Base-by-base conservation (phyloP, 2,329 filamentous ascomycete genomes). In the Periglandula ipomoeae region DNA sequence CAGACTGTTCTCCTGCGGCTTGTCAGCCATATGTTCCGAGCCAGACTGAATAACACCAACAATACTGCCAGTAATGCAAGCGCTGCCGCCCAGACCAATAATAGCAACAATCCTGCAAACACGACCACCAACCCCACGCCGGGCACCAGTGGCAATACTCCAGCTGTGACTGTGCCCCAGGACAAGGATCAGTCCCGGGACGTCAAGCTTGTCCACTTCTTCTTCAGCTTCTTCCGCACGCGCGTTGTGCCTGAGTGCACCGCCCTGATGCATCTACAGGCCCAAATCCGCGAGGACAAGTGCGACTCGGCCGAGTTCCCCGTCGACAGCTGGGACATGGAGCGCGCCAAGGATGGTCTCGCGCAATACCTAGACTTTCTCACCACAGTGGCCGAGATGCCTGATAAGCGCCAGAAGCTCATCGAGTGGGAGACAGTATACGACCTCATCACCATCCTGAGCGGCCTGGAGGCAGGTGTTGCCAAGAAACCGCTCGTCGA, bases 291-390 rank as follows among this genome's bases (percentile, higher is more conserved):
- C 38, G 82, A 84, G 37, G 82, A 84, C 27, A 76, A 82, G 49
- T 81, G 84, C 15, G 79, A 91, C 52, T 82, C 88, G 0, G 82
- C 87, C 53, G 90, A 96, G 59, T 97, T 96, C 59, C 91, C 91
- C 0, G 82, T 96, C 2, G 94, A 97, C 59, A 78, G 89, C 42
- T 97, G 91, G 91, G 91, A 97, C 59, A 95, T 97, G 85, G 91
- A 97, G 64, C 82, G 91, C 13, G 91, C 94, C 50, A 95, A 95
- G 64, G 91, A 97, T 60, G 91, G 91, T 1, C 81, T 97, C 1
- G 89, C 90, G 46, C 90, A 96, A 65, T 95, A 95, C 61, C 79
- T 97, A 2, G 90, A 96, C 58, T 95, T 97, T 63, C 85, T 96
- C 47, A 89, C 86, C 15, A 90, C 93, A 0, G 79, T 95, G 24